phyloP scores from a whole-genome alignment of 306 rosid genomes.

The Vachellia pachyceras region DNA sequence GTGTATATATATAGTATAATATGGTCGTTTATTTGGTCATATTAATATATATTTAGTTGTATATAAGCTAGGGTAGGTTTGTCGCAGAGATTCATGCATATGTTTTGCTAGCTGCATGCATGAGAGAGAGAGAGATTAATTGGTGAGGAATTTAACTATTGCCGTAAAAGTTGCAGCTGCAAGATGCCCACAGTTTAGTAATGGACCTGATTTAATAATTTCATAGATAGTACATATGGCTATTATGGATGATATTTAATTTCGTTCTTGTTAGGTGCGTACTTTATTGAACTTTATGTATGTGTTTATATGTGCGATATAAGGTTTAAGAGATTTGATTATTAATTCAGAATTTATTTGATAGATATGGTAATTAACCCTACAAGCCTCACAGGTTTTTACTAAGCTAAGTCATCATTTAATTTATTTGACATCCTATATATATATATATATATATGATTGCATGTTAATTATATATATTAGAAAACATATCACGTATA shows the following conservation, averaged over 20 bases:
- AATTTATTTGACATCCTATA: too few species aligned
- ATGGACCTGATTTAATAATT: neutral
- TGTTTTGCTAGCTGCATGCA: constrained; percentile 11
- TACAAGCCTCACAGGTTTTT: neutral
- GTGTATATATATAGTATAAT: neutral
- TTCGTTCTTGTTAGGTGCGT: constrained; percentile 2
- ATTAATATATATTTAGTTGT: neutral
- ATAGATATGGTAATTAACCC: neutral
- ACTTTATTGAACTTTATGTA: neutral
- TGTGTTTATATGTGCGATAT: neutral
- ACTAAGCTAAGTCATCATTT: too few species aligned
- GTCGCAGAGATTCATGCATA: constrained; percentile 25
- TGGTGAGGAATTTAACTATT: neutral
- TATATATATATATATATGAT: neutral
- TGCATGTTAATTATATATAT: constrained; percentile 3
- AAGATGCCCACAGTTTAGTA: neutral
- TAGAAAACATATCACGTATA: neutral
- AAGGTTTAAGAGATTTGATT: neutral
- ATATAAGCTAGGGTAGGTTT: neutral
- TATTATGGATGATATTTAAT: neutral
- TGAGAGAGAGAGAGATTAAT: neutral
- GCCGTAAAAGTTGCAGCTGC: neutral
- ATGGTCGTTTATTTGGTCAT: neutral
- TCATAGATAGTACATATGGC: neutral
- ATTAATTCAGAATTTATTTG: neutral